phyloP scores from a whole-genome alignment of 139 green algal species.

The Ettlia oleoabundans region DNA sequence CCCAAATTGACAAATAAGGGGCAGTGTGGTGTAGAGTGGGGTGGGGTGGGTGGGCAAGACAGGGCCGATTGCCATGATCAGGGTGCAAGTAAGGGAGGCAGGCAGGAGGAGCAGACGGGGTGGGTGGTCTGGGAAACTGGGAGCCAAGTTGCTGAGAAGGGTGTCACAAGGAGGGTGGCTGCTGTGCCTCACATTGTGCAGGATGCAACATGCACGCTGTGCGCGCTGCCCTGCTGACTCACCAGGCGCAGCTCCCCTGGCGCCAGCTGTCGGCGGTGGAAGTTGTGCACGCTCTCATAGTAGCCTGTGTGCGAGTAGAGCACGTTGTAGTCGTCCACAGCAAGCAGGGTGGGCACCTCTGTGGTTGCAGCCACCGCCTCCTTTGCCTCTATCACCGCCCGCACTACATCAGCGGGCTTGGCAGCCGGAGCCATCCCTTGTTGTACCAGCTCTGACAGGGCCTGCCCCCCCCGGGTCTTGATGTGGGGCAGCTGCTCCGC shows the following conservation, averaged over 20 bases:
- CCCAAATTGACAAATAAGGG: not conserved
- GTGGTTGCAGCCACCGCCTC: conserved; percentile 11
- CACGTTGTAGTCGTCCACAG: conserved; percentile 75
- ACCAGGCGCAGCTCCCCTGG: conserved; percentile 61
- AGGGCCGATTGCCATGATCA: too few species aligned
- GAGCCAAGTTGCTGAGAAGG: too few species aligned
- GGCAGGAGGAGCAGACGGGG: not conserved
- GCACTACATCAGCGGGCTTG: conserved; percentile 30
- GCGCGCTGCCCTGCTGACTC: not conserved
- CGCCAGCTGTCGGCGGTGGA: conserved; percentile 37
- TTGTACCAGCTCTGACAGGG: conserved; percentile 38
- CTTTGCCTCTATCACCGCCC: conserved; percentile 28
- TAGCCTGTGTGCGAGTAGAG: conserved; percentile 68
- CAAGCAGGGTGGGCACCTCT: conserved; percentile 57
- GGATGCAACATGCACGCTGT: too few species aligned
- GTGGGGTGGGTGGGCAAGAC: too few species aligned
- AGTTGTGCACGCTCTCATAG: conserved; percentile 33
- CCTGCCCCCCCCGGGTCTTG: not conserved
- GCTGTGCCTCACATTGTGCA: too few species aligned
- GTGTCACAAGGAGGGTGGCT: too few species aligned
- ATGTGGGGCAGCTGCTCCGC: conserved; percentile 33
- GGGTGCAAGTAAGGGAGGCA: too few species aligned
- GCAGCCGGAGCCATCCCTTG: conserved; percentile 38
- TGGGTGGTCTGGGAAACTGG: too few species aligned
- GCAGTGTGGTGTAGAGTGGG: too few species aligned